A percentile compares a stretch with the other conserved stretches of the same genome.
These are phyloP conservation scores for Dinochytrium kinnereticum DNA, from an alignment of 371 early-diverging fungal genomes.

Conservation along the genomic window DNA sequence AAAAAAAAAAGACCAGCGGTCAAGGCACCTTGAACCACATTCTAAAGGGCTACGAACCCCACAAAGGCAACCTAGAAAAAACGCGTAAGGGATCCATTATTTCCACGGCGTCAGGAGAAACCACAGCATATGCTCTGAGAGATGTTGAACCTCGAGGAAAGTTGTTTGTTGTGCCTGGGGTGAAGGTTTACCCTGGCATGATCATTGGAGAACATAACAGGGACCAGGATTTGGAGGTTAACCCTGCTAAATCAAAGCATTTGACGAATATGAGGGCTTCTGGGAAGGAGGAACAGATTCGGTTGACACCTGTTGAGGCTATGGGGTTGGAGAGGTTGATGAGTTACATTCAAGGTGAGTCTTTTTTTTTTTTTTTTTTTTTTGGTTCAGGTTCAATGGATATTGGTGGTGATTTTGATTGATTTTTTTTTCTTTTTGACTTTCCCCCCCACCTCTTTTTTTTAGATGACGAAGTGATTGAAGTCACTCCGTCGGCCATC, in stretches of 20 bases:
- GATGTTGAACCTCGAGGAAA: constrained; percentile 76
- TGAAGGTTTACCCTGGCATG: constrained; percentile 79
- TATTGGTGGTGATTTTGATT: constrained; percentile 51
- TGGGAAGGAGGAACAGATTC: constrained; percentile 73
- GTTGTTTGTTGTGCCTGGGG: constrained; percentile 72
- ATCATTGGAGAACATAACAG: constrained; percentile 79
- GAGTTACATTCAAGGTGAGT: constrained; percentile 65
- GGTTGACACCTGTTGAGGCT: constrained; percentile 66
- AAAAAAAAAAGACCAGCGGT: constrained; percentile 51
- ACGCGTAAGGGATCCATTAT: constrained; percentile 73
- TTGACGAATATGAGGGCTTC: constrained; percentile 75
- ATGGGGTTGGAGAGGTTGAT: constrained; percentile 76
- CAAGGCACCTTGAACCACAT: constrained; percentile 71
- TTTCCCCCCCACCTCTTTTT: neutral
- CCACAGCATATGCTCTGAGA: constrained; percentile 72
- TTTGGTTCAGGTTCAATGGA: no score
- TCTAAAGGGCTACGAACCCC: constrained; percentile 67
- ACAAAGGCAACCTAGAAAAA: constrained; percentile 70
- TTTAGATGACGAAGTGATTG: constrained; percentile 76
- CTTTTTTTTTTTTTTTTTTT: neutral
- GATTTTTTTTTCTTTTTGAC: neutral
- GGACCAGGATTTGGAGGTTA: constrained; percentile 74
- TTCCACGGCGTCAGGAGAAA: constrained; percentile 67
- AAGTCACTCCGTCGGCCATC: constrained; percentile 72
- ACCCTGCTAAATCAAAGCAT: constrained; percentile 78